These are phyloP conservation scores for Lodderomyces elongisporus DNA, from an alignment of 1,139 yeast genomes.

Conservation along the genomic window DNA sequence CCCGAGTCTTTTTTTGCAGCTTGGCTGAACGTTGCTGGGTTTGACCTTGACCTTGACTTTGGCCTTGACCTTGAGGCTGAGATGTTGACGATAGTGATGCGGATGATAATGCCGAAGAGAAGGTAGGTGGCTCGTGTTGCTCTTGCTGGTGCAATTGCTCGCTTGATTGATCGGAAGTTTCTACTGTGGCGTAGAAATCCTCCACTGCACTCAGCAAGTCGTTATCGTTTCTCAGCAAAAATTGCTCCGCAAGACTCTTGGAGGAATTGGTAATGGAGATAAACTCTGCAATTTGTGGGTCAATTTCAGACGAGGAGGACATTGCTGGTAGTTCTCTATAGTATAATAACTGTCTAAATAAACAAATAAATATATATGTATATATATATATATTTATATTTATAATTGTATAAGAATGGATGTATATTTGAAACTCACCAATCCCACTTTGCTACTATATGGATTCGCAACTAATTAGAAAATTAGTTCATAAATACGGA, in stretches of 20 bases:
- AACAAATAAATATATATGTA: too few relatives aligned
- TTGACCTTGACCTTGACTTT: too few relatives aligned
- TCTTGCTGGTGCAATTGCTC: conserved; percentile 4
- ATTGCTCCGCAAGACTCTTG: conserved; percentile 38
- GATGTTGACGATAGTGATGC: background rate
- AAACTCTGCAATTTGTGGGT: conserved; percentile 46
- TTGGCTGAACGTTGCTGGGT: background rate
- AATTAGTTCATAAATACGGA: too few relatives aligned
- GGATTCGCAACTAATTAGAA: too few relatives aligned
- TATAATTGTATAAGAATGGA: too few relatives aligned
- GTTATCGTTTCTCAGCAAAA: conserved; percentile 33
- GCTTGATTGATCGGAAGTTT: conserved; percentile 1
- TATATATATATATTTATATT: too few relatives aligned
- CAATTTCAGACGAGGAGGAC: conserved; percentile 16
- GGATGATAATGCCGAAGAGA: background rate
- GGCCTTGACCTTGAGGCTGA: too few relatives aligned
- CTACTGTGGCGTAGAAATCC: conserved; percentile 31
- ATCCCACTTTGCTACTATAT: too few relatives aligned
- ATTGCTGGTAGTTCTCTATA: background rate
- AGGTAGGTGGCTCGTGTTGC: conserved; percentile 3
- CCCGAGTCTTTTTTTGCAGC: conserved; percentile 1
- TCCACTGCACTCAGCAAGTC: conserved; percentile 41
- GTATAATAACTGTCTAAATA: too few relatives aligned
- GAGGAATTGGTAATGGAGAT: conserved; percentile 38
- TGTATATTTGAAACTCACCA: too few relatives aligned